These are phyloP conservation scores for Linderniella brevidens DNA, from an alignment of 257 asterid species.

Conservation along the genomic window DNA sequence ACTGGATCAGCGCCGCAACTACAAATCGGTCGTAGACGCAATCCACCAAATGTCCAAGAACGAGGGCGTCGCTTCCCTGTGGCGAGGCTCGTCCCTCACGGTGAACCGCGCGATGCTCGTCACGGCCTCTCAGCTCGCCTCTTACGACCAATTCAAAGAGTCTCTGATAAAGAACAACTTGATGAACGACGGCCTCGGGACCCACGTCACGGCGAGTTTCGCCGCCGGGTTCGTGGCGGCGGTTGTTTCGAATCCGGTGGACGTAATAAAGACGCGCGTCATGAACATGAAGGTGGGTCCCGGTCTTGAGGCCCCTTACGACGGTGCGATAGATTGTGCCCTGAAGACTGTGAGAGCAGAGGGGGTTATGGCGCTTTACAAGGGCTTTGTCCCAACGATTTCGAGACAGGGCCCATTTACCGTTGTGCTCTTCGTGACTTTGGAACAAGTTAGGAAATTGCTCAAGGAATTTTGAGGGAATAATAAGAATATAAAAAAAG, in stretches of 20 bases:
- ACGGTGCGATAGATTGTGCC: background rate
- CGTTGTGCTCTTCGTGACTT: conserved; percentile 3
- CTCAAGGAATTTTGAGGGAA: conserved; percentile 3
- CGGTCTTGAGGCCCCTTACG: conserved; percentile 1
- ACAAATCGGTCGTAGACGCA: conserved; percentile 1
- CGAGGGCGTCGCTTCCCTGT: conserved; percentile 1
- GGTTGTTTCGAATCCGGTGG: conserved; percentile 5
- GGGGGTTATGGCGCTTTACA: background rate
- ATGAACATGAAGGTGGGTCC: conserved; percentile 7
- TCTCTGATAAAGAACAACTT: background rate
- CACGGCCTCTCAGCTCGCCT: conserved; percentile 3
- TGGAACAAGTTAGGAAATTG: conserved; percentile 1
- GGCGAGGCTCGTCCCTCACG: conserved; percentile 6
- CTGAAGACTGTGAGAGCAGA: background rate
- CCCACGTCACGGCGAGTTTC: conserved; percentile 4
- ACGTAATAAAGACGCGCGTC: conserved; percentile 1
- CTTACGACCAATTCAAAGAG: conserved; percentile 6
- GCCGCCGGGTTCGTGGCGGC: conserved; percentile 8
- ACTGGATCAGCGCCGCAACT: conserved; percentile 1
- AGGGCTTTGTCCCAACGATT: conserved; percentile 3
- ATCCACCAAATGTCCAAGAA: background rate
- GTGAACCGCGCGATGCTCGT: conserved; percentile 7
- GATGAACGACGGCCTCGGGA: conserved; percentile 7
- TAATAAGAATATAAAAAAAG: background rate
- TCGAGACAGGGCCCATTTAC: conserved; percentile 5